Percentiles rank a stretch among this genome's conserved stretches.
Evolutionary conservation across 148 eudicot genomes (phyloP).

Genomic region (Nepenthes mirabilis): DNA sequence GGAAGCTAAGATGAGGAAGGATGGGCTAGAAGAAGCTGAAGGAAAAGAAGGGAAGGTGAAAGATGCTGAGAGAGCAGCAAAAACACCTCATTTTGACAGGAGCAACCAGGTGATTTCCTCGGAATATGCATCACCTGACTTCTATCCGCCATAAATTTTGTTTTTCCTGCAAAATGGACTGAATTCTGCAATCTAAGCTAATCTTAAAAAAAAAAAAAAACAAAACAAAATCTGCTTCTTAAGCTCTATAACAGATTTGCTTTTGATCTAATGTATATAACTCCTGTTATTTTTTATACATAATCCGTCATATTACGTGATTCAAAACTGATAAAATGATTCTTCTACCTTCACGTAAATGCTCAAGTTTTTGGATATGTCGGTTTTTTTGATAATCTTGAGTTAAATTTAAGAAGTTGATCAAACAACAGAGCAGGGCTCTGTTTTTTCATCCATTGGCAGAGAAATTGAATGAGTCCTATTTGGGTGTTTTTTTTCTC

Average conservation of each 20-base stretch:
- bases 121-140: neutral
- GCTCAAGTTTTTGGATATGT: no score
- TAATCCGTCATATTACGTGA: no score
- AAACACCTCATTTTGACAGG: slow-evolving; percentile 38
- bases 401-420: neutral
- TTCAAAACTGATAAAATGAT: no score
- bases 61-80: slow-evolving; percentile 27
- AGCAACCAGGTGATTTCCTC: slow-evolving; percentile 33
- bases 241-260: neutral
- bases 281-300: no score
- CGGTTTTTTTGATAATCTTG: no score
- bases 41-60: slow-evolving; percentile 26
- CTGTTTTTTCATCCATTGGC: neutral
- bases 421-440: neutral
- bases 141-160: neutral
- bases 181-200: no score
- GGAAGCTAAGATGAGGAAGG: slow-evolving; percentile 60
- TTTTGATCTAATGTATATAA: neutral
- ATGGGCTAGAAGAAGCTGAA: slow-evolving; percentile 40
- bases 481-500: neutral
- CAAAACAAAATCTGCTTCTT: no score
- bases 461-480: neutral
- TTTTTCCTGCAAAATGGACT: no score
- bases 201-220: no score
- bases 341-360: no score